These are phyloP conservation scores for Fusarium pseudocircinatum DNA, from an alignment of 2,329 filamentous ascomycete species.

Conservation along the genomic window DNA sequence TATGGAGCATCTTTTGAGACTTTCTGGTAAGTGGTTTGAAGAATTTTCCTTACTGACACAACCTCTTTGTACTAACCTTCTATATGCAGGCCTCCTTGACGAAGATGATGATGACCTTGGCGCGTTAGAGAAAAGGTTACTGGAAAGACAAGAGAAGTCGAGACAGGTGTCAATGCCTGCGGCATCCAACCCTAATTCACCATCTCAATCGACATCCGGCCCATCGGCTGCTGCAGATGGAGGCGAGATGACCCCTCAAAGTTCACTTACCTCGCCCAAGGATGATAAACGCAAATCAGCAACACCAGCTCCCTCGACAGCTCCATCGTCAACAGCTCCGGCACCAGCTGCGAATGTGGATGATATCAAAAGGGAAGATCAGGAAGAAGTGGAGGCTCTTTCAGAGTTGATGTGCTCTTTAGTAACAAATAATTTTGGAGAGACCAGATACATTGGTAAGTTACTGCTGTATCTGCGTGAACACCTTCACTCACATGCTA, in stretches of 20 bases:
- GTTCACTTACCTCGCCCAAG: conserved; percentile 63
- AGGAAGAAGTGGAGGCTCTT: conserved; percentile 81
- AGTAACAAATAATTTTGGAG: conserved; percentile 92
- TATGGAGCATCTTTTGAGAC: conserved; percentile 90
- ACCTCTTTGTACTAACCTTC: conserved; percentile 9
- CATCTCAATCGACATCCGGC: conserved; percentile 57
- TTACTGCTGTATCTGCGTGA: neutral
- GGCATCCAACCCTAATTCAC: conserved; percentile 61
- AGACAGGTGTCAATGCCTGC: conserved; percentile 59
- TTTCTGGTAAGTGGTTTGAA: conserved; percentile 69
- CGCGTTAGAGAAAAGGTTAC: conserved; percentile 81
- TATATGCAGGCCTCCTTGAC: conserved; percentile 72
- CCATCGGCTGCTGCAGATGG: conserved; percentile 51
- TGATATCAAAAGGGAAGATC: conserved; percentile 41
- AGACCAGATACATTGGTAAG: conserved; percentile 94
- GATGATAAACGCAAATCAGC: conserved; percentile 47
- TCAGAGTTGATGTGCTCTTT: conserved; percentile 99
- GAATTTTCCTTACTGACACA: neutral
- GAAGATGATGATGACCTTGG: conserved; percentile 91
- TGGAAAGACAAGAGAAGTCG: conserved; percentile 65
- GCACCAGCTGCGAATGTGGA: conserved; percentile 13
- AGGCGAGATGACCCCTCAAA: conserved; percentile 59
- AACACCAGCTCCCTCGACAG: conserved; percentile 29
- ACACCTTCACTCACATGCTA: conserved; percentile 15
- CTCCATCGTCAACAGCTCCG: conserved; percentile 7